These are phyloP conservation scores for Aspergillus fischeri DNA, from an alignment of 2,329 filamentous ascomycete species.

Conservation along the genomic window DNA sequence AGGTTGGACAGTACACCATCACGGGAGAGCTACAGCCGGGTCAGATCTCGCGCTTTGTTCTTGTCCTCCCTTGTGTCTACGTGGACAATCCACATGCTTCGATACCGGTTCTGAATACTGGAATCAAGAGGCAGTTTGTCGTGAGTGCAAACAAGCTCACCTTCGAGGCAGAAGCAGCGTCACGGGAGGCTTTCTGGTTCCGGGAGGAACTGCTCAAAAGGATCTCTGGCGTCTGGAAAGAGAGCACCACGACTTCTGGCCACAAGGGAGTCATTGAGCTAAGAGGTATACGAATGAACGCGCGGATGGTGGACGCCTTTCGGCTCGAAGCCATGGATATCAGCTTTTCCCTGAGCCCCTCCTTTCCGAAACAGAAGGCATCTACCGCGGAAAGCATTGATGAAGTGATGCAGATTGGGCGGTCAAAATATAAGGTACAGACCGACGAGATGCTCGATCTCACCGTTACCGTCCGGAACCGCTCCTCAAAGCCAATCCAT, in stretches of 20 bases:
- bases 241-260: conserved; percentile 45
- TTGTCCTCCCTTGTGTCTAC: conserved; percentile 72
- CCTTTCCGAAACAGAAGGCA: conserved; percentile 19
- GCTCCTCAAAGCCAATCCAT: conserved; percentile 62
- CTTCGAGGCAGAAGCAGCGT: conserved; percentile 72
- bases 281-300: conserved; percentile 66
- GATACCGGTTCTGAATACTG: conserved; percentile 75
- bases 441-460: conserved; percentile 67
- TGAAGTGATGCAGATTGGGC: conserved; percentile 38
- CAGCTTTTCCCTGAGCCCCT: conserved; percentile 43
- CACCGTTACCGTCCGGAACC: conserved; percentile 69
- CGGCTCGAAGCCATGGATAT: conserved; percentile 75
- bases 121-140: conserved; percentile 86
- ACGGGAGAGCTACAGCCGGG: conserved; percentile 52
- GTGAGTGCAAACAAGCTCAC: conserved; percentile 76
- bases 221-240: conserved; percentile 68
- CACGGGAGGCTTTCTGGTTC: conserved; percentile 86
- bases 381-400: conserved; percentile 10
- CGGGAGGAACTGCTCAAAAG: conserved; percentile 72
- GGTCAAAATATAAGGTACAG: conserved; percentile 44
- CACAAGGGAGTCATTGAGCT: conserved; percentile 70
- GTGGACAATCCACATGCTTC: conserved; percentile 71
- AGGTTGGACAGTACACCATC: conserved; percentile 27
- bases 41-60: conserved; percentile 66
- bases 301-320: conserved; percentile 77